A percentile compares a stretch with the other conserved stretches of the same genome.
Evolutionary conservation across 345 rosid species (phyloP).

Genomic region (Boechera retrofracta): DNA sequence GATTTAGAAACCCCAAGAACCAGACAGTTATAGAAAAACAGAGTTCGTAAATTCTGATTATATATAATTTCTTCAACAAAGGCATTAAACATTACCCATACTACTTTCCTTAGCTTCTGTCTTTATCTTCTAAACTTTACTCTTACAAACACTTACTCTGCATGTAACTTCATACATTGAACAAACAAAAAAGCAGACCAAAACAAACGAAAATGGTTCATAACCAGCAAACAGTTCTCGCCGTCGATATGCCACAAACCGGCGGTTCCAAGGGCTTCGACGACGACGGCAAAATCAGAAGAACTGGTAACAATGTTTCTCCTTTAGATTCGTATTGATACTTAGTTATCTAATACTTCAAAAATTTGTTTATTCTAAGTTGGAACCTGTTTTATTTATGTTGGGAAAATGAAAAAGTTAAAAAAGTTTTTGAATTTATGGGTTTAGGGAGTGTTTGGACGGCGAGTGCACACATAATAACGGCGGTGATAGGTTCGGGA

Average conservation of each 20-base stretch:
- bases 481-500: conserved; percentile 70
- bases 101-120: neutral
- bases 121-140: neutral
- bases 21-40: conserved; percentile 9
- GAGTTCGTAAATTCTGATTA: neutral
- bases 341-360: neutral
- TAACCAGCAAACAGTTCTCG: conserved; percentile 38
- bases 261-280: conserved; percentile 66
- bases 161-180: conserved; percentile 6
- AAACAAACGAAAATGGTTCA: conserved; percentile 28
- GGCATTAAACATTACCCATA: neutral
- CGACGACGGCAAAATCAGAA: conserved; percentile 72
- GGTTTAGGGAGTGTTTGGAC: conserved; percentile 47
- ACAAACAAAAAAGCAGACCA: neutral
- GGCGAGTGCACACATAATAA: conserved; percentile 63
- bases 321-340: neutral
- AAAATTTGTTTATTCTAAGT: neutral
- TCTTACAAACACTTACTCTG: conserved; percentile 18
- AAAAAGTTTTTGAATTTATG: neutral
- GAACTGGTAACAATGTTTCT: conserved; percentile 59
- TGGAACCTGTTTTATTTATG: neutral
- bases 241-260: conserved; percentile 50
- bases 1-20: conserved; percentile 13
- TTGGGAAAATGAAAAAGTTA: neutral
- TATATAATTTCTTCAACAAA: conserved; percentile 3